phyloP scores from a whole-genome alignment of 2,329 filamentous ascomycete genomes.

The Clonostachys rosea region DNA sequence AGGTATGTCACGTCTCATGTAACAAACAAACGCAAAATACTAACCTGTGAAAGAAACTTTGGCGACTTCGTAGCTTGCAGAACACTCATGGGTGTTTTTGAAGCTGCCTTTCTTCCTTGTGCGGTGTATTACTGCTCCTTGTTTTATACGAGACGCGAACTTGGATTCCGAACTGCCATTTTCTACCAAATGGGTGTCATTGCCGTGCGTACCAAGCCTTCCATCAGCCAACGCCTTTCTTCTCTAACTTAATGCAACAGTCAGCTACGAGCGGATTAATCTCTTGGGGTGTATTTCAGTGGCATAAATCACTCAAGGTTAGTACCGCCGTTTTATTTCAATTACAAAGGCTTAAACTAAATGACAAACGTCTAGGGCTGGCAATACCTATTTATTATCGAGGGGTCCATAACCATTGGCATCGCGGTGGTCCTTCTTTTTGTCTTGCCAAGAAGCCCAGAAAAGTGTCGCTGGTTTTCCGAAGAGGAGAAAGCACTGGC shows the following conservation, averaged over 20 bases:
- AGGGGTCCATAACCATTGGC: slow-evolving; percentile 13
- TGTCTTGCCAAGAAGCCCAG: slow-evolving; percentile 10
- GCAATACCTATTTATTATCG: slow-evolving; percentile 18
- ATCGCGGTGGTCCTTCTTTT: slow-evolving; percentile 9
- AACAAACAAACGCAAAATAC: slow-evolving; percentile 25
- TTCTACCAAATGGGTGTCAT: slow-evolving; percentile 13
- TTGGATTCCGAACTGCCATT: slow-evolving; percentile 9
- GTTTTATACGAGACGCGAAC: slow-evolving; percentile 30
- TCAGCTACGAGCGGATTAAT: slow-evolving; percentile 14
- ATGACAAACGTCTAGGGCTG: slow-evolving; percentile 12
- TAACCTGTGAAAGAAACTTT: background rate
- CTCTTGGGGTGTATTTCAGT: slow-evolving; percentile 16
- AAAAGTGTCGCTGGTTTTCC: slow-evolving; percentile 12
- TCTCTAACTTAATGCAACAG: background rate
- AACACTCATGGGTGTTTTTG: background rate
- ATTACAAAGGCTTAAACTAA: background rate
- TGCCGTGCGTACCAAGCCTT: slow-evolving; percentile 3
- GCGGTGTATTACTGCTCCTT: slow-evolving; percentile 34
- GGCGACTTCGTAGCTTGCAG: background rate
- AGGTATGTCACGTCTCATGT: slow-evolving; percentile 32
- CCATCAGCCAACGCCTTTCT: too few species aligned
- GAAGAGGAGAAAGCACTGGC: slow-evolving; percentile 16
- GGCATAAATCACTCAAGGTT: slow-evolving; percentile 9
- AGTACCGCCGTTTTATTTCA: background rate
- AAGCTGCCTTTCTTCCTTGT: slow-evolving; percentile 30